These are phyloP conservation scores for Penicillium sp. DNA, from an alignment of 2,329 filamentous ascomycete species.

Conservation along the genomic window DNA sequence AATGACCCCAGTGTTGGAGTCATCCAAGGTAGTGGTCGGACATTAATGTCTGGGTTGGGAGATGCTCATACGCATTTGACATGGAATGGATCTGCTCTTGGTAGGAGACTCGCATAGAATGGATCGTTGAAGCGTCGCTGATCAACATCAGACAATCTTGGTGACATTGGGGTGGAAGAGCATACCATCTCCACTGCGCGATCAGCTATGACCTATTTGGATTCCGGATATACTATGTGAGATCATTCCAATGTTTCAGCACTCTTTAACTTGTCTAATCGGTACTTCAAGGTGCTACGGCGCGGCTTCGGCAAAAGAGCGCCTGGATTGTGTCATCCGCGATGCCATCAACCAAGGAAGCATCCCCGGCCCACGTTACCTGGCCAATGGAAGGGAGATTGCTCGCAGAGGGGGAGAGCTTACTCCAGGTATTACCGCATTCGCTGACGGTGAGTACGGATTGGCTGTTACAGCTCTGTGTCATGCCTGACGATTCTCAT, in stretches of 20 bases:
- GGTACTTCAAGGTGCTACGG: slow-evolving; percentile 2
- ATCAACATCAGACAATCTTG: background rate
- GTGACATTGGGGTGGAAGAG: slow-evolving; percentile 1
- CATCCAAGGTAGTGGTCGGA: slow-evolving; percentile 41
- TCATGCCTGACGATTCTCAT: too few relatives aligned
- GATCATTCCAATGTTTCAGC: background rate
- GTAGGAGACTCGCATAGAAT: background rate
- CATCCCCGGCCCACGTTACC: slow-evolving; percentile 6
- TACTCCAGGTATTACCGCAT: slow-evolving; percentile 9
- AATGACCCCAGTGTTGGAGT: slow-evolving; percentile 33
- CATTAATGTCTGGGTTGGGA: slow-evolving; percentile 48
- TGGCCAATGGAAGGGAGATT: slow-evolving; percentile 7
- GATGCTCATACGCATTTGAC: slow-evolving; percentile 49
- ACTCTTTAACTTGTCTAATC: too few relatives aligned
- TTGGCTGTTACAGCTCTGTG: too few relatives aligned
- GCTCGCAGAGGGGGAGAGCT: slow-evolving; percentile 4
- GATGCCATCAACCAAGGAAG: slow-evolving; percentile 6
- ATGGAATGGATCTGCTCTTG: slow-evolving; percentile 46
- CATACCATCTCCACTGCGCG: slow-evolving; percentile 6
- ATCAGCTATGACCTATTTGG: slow-evolving; percentile 4
- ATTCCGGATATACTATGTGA: slow-evolving; percentile 11
- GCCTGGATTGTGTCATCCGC: slow-evolving; percentile 7
- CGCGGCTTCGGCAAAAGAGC: slow-evolving; percentile 6
- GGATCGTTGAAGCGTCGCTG: background rate
- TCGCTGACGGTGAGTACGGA: slow-evolving; percentile 29